phyloP scores from a whole-genome alignment of 1,284 basidiomycete genomes.

The Heterobasidion occidentale region DNA sequence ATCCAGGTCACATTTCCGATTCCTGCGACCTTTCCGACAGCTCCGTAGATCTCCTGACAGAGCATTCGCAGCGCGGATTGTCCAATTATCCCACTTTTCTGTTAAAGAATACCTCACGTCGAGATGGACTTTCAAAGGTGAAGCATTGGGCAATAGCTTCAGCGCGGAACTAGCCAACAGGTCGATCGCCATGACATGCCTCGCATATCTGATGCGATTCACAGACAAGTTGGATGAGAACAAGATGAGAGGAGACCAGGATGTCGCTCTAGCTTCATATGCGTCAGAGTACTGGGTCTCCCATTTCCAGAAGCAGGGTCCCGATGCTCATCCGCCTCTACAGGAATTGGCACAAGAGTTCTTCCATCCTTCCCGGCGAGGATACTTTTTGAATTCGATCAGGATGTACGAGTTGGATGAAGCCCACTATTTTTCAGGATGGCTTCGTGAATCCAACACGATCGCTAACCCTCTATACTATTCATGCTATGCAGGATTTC shows the following conservation, averaged over 20 bases:
- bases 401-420: too few relatives aligned
- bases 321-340: neutral
- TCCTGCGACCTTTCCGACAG: neutral
- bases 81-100: neutral
- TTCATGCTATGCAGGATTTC: too few relatives aligned
- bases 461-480: too few relatives aligned
- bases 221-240: neutral
- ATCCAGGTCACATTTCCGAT: neutral
- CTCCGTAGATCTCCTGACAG: neutral
- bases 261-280: neutral
- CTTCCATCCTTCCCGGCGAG: too few relatives aligned
- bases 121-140: neutral
- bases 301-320: neutral
- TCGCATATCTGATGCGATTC: neutral
- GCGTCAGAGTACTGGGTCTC: neutral
- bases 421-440: neutral
- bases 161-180: neutral
- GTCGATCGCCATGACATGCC: neutral
- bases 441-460: too few relatives aligned
- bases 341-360: neutral
- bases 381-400: too few relatives aligned
- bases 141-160: neutral
- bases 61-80: neutral
- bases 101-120: neutral
- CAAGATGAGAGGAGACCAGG: neutral